These are phyloP conservation scores for Aspergillus ustus DNA, from an alignment of 2,329 filamentous ascomycete genomes.

Conservation along the genomic window DNA sequence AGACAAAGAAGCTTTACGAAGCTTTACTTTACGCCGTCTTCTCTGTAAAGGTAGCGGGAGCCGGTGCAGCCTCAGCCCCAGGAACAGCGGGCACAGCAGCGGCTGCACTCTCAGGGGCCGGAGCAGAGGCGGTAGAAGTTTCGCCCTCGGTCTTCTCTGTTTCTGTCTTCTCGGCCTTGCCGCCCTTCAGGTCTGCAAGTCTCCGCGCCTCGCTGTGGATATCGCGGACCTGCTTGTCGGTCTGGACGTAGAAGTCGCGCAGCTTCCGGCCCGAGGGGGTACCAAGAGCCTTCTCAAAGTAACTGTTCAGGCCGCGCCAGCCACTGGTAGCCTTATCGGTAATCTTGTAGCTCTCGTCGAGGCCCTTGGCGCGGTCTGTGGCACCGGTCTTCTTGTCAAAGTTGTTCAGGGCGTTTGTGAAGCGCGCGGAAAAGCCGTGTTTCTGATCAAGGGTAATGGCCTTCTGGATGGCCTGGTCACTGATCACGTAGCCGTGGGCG, in stretches of 20 bases:
- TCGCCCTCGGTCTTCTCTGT: constrained; percentile 9
- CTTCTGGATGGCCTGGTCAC: constrained; percentile 74
- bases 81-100: constrained; percentile 23
- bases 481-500: constrained; percentile 88
- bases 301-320: constrained; percentile 74
- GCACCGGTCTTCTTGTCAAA: constrained; percentile 89
- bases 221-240: constrained; percentile 87
- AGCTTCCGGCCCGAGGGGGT: constrained; percentile 89
- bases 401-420: constrained; percentile 74
- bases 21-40: constrained; percentile 30
- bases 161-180: constrained; percentile 43
- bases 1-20: background rate
- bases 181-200: constrained; percentile 82
- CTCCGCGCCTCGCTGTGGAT: constrained; percentile 90
- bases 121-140: constrained; percentile 14
- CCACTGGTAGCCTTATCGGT: constrained; percentile 70
- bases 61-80: constrained; percentile 19
- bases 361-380: constrained; percentile 79
- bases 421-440: constrained; percentile 81
- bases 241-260: constrained; percentile 82
- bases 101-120: constrained; percentile 25
- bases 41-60: constrained; percentile 26
- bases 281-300: constrained; percentile 91
- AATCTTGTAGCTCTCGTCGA: constrained; percentile 85
- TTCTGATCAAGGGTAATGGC: constrained; percentile 88